Conservation (phyloP, 768 basidiomycete genomes). For the Rhodocollybia butyracea region DNA sequence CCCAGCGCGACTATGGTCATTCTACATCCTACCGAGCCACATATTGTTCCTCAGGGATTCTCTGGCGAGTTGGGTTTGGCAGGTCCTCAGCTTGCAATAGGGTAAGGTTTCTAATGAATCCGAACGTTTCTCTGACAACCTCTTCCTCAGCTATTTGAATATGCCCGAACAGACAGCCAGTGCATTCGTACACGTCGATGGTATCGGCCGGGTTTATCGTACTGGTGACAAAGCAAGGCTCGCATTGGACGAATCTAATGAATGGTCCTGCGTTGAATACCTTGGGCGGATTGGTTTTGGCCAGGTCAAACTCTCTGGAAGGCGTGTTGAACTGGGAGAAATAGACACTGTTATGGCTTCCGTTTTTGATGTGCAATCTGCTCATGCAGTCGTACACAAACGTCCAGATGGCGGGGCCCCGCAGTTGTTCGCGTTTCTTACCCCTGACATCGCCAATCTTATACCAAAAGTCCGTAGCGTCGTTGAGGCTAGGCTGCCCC, state of each 20-base stretch:
- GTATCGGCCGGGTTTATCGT: slow-evolving; percentile 26
- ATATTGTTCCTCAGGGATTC: slow-evolving; percentile 24
- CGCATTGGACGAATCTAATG: slow-evolving; percentile 19
- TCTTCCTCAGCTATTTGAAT: slow-evolving; percentile 16
- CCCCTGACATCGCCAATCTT: not conserved
- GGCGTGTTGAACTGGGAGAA: slow-evolving; percentile 28
- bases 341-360: slow-evolving; percentile 4
- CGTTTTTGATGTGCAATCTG: not conserved
- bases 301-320: slow-evolving; percentile 29
- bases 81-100: slow-evolving; percentile 19
- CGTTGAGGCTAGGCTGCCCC: not conserved
- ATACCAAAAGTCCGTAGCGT: not conserved
- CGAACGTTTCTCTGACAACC: not conserved
- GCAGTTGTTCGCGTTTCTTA: slow-evolving; percentile 2
- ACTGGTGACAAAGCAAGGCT: slow-evolving; percentile 28
- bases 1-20: slow-evolving; percentile 19
- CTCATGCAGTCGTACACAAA: slow-evolving; percentile 3
- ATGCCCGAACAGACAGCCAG: slow-evolving; percentile 23
- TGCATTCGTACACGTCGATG: slow-evolving; percentile 22
- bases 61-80: slow-evolving; percentile 19
- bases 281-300: slow-evolving; percentile 29
- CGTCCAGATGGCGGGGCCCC: not conserved
- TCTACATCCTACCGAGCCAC: slow-evolving; percentile 17
- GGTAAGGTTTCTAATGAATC: not conserved
- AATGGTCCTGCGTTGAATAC: slow-evolving; percentile 19